A percentile compares a stretch with the other conserved stretches of the same genome.
Evolutionary conservation across 2,329 filamentous ascomycete genomes (phyloP).

Genomic region (Aureobasidium sp.): DNA sequence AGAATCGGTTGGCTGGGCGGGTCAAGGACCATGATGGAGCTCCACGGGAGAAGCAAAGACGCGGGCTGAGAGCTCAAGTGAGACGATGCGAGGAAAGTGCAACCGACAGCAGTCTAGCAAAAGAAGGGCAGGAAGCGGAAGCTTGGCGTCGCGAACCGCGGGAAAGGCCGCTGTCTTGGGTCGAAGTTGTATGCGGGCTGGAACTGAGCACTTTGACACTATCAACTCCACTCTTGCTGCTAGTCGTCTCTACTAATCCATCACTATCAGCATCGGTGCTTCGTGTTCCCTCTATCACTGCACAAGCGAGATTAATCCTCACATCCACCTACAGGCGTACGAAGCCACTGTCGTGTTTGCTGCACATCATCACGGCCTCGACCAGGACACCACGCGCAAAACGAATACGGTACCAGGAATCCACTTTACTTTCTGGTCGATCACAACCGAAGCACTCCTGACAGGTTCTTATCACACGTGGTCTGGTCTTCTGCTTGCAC

Average conservation of each 20-base stretch:
- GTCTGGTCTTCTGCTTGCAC: background rate
- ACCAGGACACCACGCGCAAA: constrained; percentile 1
- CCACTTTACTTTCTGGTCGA: background rate
- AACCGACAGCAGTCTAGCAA: background rate
- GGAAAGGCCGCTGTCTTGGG: background rate
- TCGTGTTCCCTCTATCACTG: background rate
- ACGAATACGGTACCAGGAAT: background rate
- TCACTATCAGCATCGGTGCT: background rate
- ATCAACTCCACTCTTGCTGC: constrained; percentile 8
- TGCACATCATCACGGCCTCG: constrained; percentile 6
- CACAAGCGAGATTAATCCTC: constrained; percentile 7
- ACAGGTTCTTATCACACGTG: background rate
- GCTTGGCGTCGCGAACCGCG: constrained; percentile 4
- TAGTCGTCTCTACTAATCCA: background rate
- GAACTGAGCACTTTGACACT: constrained; percentile 1
- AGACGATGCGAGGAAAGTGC: background rate
- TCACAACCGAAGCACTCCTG: background rate
- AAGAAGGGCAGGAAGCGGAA: background rate
- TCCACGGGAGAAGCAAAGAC: background rate
- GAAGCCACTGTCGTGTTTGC: background rate
- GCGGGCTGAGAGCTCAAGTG: background rate
- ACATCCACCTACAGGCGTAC: background rate
- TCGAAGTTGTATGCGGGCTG: background rate
- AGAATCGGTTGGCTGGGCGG: background rate
- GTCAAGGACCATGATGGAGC: background rate